These are phyloP conservation scores for Globisporangium carolinianum DNA, from an alignment of 352 stramenopile species.

Conservation along the genomic window DNA sequence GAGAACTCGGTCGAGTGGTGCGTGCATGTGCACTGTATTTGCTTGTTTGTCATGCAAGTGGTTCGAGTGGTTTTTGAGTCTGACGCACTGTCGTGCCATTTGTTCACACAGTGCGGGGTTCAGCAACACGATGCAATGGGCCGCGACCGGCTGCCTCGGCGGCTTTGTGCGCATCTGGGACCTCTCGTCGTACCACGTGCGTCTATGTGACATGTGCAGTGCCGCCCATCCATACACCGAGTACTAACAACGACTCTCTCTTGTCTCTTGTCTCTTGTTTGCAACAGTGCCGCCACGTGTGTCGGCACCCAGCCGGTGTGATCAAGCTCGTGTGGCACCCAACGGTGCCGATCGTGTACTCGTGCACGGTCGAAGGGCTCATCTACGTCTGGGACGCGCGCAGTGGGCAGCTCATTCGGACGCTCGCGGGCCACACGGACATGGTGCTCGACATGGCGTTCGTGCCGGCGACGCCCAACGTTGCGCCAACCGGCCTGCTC, in stretches of 20 bases:
- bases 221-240: neutral
- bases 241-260: neutral
- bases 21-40: slow-evolving; percentile 1
- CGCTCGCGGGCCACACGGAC: slow-evolving; percentile 84
- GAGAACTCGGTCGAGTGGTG: slow-evolving; percentile 87
- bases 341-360: slow-evolving; percentile 73
- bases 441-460: slow-evolving; percentile 91
- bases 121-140: slow-evolving; percentile 92
- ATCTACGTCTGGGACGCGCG: slow-evolving; percentile 91
- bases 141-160: slow-evolving; percentile 92
- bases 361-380: slow-evolving; percentile 81
- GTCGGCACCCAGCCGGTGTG: slow-evolving; percentile 81
- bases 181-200: slow-evolving; percentile 78
- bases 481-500: slow-evolving; percentile 47
- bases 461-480: slow-evolving; percentile 34
- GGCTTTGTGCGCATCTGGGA: slow-evolving; percentile 96
- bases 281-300: slow-evolving; percentile 79
- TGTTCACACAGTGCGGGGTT: slow-evolving; percentile 83
- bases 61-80: neutral
- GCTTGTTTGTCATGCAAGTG: no score
- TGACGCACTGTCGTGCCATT: neutral
- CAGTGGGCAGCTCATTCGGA: slow-evolving; percentile 68
- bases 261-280: neutral
- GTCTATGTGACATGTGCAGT: neutral
- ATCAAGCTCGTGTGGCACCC: slow-evolving; percentile 91